phyloP scores from a whole-genome alignment of 495 filamentous ascomycete species.

The Hypoxylon perforatum region DNA sequence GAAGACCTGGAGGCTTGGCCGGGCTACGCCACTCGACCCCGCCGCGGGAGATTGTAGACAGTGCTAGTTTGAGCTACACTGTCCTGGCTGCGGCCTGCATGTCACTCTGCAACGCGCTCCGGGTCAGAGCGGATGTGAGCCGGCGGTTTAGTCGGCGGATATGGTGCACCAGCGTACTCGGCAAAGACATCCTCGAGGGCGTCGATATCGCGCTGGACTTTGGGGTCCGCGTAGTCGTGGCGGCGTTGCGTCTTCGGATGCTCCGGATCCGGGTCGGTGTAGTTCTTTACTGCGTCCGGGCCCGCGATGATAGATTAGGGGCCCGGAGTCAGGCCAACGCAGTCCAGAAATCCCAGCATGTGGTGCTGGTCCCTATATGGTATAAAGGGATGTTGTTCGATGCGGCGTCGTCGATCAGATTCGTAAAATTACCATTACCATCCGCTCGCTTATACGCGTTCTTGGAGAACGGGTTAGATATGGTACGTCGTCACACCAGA shows the following conservation, averaged over 20 bases:
- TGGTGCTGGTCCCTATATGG: too few relatives aligned
- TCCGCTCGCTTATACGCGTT: constrained; percentile 21
- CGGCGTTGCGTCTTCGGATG: constrained; percentile 41
- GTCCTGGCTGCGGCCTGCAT: constrained; percentile 45
- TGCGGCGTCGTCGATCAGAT: constrained; percentile 13
- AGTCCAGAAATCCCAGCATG: too few relatives aligned
- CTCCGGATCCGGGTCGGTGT: constrained; percentile 40
- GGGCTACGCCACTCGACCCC: too few relatives aligned
- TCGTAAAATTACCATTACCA: constrained; percentile 10
- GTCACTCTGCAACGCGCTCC: constrained; percentile 43
- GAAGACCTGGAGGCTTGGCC: too few relatives aligned
- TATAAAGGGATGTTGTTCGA: too few relatives aligned
- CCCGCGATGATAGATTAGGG: too few relatives aligned
- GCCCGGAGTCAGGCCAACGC: too few relatives aligned
- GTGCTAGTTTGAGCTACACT: constrained; percentile 38
- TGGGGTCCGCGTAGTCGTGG: constrained; percentile 47
- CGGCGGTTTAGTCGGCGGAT: constrained; percentile 46
- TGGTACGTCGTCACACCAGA: constrained; percentile 80
- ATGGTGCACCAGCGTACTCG: constrained; percentile 45
- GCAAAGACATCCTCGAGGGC: constrained; percentile 45
- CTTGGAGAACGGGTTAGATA: constrained; percentile 41
- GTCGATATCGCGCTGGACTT: constrained; percentile 45
- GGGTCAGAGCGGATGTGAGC: constrained; percentile 41
- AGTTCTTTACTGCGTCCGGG: constrained; percentile 51
- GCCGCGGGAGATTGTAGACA: too few relatives aligned